These are phyloP conservation scores for Aspergillus quadricinctus DNA, from an alignment of 2,329 filamentous ascomycete species.

Conservation along the genomic window DNA sequence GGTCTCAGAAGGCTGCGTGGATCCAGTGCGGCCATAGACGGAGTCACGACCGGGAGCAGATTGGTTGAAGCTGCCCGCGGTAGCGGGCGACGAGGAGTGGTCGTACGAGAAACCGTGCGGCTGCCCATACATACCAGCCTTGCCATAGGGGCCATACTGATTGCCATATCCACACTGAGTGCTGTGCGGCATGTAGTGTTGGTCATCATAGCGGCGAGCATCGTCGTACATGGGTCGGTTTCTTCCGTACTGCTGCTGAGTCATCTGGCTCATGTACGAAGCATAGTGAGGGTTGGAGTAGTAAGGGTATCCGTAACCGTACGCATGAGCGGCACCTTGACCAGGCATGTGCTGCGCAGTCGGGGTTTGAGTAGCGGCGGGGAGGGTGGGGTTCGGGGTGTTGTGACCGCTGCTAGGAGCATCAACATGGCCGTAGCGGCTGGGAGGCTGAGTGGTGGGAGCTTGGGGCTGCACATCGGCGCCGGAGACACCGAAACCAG, in stretches of 20 bases:
- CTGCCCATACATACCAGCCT: conserved; percentile 60
- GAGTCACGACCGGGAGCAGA: conserved; percentile 48
- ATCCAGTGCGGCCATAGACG: conserved; percentile 58
- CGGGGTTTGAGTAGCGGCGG: conserved; percentile 52
- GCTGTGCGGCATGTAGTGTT: conserved; percentile 41
- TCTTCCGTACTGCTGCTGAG: conserved; percentile 43
- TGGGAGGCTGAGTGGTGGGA: conserved; percentile 70
- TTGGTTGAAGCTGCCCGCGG: conserved; percentile 46
- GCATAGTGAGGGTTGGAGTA: conserved; percentile 60
- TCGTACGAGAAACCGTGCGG: conserved; percentile 62
- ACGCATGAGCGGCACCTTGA: conserved; percentile 47
- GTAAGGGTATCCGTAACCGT: conserved; percentile 58
- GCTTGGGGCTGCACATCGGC: conserved; percentile 56
- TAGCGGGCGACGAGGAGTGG: conserved; percentile 61
- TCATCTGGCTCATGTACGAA: conserved; percentile 57
- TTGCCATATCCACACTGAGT: conserved; percentile 53
- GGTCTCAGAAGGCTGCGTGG: conserved; percentile 52
- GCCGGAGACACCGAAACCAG: conserved; percentile 64
- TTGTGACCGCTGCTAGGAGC: conserved; percentile 87
- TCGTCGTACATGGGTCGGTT: conserved; percentile 49
- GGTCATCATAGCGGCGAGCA: conserved; percentile 46
- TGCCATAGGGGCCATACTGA: conserved; percentile 50
- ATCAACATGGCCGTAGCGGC: conserved; percentile 60
- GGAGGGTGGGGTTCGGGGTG: conserved; percentile 75
- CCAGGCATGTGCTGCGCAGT: conserved; percentile 50